Conservation (phyloP, 2,329 filamentous ascomycete species). For the Diaporthe ilicicola region DNA sequence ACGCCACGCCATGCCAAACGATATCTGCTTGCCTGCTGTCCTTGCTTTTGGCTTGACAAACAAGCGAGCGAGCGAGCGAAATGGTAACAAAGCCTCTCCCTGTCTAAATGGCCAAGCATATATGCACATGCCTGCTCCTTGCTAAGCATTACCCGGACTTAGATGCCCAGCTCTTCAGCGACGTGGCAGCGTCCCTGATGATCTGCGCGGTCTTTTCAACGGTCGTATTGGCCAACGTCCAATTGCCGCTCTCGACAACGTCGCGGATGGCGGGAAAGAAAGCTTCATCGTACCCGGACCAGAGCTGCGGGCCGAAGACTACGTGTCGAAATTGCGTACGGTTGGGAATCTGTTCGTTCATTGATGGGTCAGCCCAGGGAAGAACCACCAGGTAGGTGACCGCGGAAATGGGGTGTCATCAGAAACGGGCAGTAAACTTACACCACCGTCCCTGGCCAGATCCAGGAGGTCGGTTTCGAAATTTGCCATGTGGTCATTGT, state of each 20-base stretch:
- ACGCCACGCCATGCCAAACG: constrained; percentile 32
- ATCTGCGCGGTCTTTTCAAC: constrained; percentile 77
- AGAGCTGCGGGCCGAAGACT: constrained; percentile 83
- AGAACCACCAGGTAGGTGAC: no score
- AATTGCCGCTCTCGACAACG: constrained; percentile 76
- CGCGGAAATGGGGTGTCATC: not conserved
- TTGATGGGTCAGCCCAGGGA: not conserved
- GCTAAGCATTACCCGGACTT: not conserved
- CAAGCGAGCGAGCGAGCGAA: not conserved
- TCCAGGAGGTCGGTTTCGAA: constrained; percentile 90
- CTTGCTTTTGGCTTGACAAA: not conserved
- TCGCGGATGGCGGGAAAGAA: constrained; percentile 89
- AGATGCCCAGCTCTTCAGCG: constrained; percentile 28
- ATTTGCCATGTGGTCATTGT: constrained; percentile 79
- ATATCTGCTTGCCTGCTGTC: not conserved
- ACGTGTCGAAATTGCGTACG: constrained; percentile 95
- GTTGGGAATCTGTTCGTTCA: constrained; percentile 71
- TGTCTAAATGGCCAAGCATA: not conserved
- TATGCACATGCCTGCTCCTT: not conserved
- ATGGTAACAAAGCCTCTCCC: not conserved
- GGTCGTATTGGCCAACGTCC: constrained; percentile 71
- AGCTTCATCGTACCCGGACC: constrained; percentile 73
- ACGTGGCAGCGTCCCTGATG: constrained; percentile 65
- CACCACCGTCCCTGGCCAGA: constrained; percentile 73
- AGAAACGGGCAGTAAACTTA: constrained; percentile 61